Conservation (phyloP, 2,329 filamentous ascomycete genomes). For the Fusarium chlamydosporum region DNA sequence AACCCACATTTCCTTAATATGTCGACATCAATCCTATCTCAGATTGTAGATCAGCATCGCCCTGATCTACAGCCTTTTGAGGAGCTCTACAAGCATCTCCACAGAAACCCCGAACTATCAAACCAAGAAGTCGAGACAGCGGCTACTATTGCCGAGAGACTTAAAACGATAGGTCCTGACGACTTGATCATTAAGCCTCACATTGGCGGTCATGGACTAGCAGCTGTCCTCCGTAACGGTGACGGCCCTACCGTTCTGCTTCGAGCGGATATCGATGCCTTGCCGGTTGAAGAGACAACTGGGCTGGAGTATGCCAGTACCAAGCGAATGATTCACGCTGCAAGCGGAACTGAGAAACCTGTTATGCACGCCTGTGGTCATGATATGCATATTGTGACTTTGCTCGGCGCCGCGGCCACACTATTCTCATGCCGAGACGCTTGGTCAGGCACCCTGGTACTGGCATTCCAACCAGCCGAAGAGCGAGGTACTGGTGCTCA, state of each 20-base stretch:
- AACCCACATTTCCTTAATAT: not conserved
- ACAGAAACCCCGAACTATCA: conserved; percentile 71
- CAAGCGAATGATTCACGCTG: conserved; percentile 5
- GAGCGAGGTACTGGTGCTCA: conserved; percentile 73
- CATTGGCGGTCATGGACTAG: conserved; percentile 72
- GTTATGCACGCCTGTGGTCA: conserved; percentile 80
- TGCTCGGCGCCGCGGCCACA: conserved; percentile 68
- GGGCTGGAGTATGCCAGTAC: conserved; percentile 68
- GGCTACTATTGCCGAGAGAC: conserved; percentile 59
- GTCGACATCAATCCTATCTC: not conserved
- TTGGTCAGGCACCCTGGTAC: conserved; percentile 74
- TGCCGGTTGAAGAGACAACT: conserved; percentile 70
- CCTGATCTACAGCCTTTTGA: conserved; percentile 16
- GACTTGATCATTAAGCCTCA: conserved; percentile 57
- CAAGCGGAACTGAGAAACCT: conserved; percentile 54
- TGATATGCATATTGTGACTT: conserved; percentile 72
- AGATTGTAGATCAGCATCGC: conserved; percentile 16
- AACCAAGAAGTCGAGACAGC: conserved; percentile 69
- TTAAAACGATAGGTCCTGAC: conserved; percentile 42
- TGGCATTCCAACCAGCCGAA: conserved; percentile 77
- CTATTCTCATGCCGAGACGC: conserved; percentile 59
- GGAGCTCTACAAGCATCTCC: conserved; percentile 68
- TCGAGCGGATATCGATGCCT: conserved; percentile 73
- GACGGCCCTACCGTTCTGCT: conserved; percentile 68
- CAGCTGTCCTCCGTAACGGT: conserved; percentile 69